Conservation (phyloP, 345 rosid species). For the Murraya paniculata region DNA sequence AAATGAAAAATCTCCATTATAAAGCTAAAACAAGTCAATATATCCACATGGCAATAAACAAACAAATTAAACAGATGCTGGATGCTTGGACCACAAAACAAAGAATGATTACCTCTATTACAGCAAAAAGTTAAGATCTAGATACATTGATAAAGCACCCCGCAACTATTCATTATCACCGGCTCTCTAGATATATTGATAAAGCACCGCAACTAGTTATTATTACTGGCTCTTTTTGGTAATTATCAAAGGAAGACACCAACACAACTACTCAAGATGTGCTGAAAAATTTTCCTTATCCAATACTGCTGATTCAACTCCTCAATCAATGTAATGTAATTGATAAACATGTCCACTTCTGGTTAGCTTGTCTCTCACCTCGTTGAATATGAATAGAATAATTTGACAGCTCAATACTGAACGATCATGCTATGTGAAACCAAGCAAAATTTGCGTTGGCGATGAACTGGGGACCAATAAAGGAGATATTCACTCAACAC, state of each 20-base stretch:
- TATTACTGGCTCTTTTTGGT: not conserved
- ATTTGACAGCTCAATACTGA: not conserved
- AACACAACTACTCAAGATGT: not conserved
- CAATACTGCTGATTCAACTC: slow-evolving; percentile 4
- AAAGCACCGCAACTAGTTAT: not conserved
- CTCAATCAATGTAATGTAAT: not conserved
- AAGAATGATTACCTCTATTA: slow-evolving; percentile 6
- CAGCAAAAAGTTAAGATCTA: slow-evolving; percentile 12
- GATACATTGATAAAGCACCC: not conserved
- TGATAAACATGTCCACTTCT: not conserved
- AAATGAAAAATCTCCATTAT: not conserved
- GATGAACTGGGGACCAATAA: not conserved
- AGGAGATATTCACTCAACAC: not conserved
- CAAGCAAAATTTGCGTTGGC: not conserved
- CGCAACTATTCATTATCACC: not conserved
- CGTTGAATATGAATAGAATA: not conserved
- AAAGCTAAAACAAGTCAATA: slow-evolving; percentile 3
- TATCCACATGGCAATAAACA: not conserved
- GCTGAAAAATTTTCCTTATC: slow-evolving; percentile 2
- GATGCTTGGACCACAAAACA: slow-evolving; percentile 25
- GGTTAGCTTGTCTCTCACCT: not conserved
- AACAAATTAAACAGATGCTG: not conserved
- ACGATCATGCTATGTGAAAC: not conserved
- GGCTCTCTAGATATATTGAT: not conserved
- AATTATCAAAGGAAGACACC: not conserved